Base-by-base conservation (phyloP, 129 eudicot species). In the Flaveria bidentis region DNA sequence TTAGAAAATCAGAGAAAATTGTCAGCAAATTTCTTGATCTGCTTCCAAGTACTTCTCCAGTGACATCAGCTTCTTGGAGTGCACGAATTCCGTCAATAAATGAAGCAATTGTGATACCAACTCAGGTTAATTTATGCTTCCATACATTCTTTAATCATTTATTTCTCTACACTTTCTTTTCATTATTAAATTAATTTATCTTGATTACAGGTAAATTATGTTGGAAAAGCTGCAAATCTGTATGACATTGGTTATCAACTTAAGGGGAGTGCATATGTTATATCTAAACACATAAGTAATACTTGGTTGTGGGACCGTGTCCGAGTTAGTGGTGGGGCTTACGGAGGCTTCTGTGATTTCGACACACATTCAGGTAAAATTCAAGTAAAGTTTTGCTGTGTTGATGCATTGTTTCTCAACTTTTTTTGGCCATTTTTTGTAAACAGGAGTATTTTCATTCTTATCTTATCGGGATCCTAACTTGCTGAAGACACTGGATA, bases 281-380 rank as follows among this genome's bases (percentile, higher is more conserved):
- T 95, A 76, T 95, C 97, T 17, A 91, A 86, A 72, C 79, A 87
- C 79, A 78, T 95, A 10, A 85, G 96, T 78, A 95, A 87, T 57
- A 89, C 96, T 22, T 95, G 99, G 99, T 80, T 95, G 84, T 91
- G 99, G 99, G 99, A 95, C 45, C 99, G 97, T 74, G 97, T 95
- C 28, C 88, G 99, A 49, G 99, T 95, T 57, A 95, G 97, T 83
- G 99, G 99, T 44, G 99, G 99, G 70, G 99, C 99, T 67, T 95
- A 95, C 85, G 97, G 97, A 16, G 99, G 99, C 62, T 95, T 95
- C 67, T 95, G 99, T 75, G 92, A 88, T 83, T 95, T 95, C 55
- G 97, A 95, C 82, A 74, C 97, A 18, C 97, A 95, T 67, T 95
- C 99, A 72, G 99, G 99, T 95, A 75, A 57, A 74, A 64, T 41